phyloP scores from a whole-genome alignment of 1,284 basidiomycete species.

The Porogramme epimiltina region DNA sequence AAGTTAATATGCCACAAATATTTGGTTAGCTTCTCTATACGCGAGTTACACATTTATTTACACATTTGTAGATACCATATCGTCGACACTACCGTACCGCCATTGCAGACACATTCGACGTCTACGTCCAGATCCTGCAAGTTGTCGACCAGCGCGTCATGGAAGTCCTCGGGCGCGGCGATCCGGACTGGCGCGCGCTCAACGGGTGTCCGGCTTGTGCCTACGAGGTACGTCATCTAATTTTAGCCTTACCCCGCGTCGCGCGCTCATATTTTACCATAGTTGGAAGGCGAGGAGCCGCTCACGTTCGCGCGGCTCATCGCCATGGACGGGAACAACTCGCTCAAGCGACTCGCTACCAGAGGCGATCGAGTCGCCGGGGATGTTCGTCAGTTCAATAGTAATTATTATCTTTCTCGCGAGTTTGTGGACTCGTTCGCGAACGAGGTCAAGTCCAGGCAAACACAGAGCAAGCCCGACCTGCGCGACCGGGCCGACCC shows the following conservation, averaged over 20 bases:
- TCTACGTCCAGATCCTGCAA: slow-evolving; percentile 29
- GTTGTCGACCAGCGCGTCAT: slow-evolving; percentile 20
- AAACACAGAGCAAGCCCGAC: not conserved
- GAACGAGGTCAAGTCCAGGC: slow-evolving; percentile 28
- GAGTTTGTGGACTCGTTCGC: slow-evolving; percentile 33
- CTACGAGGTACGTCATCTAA: slow-evolving; percentile 24
- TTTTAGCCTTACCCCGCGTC: not conserved
- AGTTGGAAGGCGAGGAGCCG: slow-evolving; percentile 21
- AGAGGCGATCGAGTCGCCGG: slow-evolving; percentile 8
- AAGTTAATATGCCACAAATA: slow-evolving; percentile 37
- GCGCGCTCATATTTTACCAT: no score
- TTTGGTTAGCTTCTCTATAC: slow-evolving; percentile 13
- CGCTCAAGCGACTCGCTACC: slow-evolving; percentile 30
- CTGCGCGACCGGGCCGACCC: not conserved
- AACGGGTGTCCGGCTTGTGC: slow-evolving; percentile 35
- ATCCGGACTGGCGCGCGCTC: slow-evolving; percentile 27
- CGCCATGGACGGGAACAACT: slow-evolving; percentile 39
- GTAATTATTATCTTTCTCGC: slow-evolving; percentile 26
- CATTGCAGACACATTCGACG: slow-evolving; percentile 32
- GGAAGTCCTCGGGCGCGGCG: slow-evolving; percentile 21
- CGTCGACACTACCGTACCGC: slow-evolving; percentile 3
- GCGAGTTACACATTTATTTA: slow-evolving; percentile 8
- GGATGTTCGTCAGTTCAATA: slow-evolving; percentile 21
- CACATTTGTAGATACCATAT: slow-evolving; percentile 14
- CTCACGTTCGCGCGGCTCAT: slow-evolving; percentile 23